Base-by-base conservation (phyloP, 2,329 filamentous ascomycete genomes). In the Tolypocladium ovalisporum region DNA sequence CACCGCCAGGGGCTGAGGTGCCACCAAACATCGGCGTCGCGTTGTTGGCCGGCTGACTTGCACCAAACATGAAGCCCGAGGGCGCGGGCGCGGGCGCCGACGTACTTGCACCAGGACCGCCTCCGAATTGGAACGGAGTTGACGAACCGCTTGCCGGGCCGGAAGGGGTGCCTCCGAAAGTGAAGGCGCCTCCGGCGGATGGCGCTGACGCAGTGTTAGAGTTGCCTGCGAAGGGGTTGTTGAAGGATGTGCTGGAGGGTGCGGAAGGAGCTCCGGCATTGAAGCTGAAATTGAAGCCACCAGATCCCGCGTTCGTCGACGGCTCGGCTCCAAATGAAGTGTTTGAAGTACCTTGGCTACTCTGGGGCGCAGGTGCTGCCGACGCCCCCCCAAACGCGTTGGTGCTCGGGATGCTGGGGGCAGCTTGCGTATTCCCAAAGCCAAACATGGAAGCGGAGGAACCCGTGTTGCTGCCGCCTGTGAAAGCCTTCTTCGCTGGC, bases 41-140 rank as follows among this genome's bases (percentile, higher is more conserved):
- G 24, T 60, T 61, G 56, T 58, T 59, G 55, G 53, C 61, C 52
- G 61, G 58, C 44, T 65, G 62, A 53, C 60, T 66, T 44, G 62
- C 66, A 52, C 69, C 69, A 59, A 71, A 71, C 13, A 64, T 29
- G 17, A 62, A 47, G 19, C 59, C 61, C 56, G 60, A 39, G 54
- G 54, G 29, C 65, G 57, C 24, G 29, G 66, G 57, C 24, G 64
- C 58, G 29, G 66, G 56, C 12, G 67, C 57, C 27, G 69, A 42
- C 29, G 66, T 57, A 56, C 56, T 63, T 54, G 56, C 62, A 54
- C 61, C 62, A 54, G 61, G 32, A 59, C 63, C 57, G 37, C 7
- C 34, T 61, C 74, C 68, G 69, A 79, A 71, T 62, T 77, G 69
- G 64, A 73, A 78, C 58, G 64, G 60, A 57, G 57, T 40, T 2